These are phyloP conservation scores for Hyphopichia khmerensis DNA, from an alignment of 1,139 yeast genomes.

Conservation along the genomic window DNA sequence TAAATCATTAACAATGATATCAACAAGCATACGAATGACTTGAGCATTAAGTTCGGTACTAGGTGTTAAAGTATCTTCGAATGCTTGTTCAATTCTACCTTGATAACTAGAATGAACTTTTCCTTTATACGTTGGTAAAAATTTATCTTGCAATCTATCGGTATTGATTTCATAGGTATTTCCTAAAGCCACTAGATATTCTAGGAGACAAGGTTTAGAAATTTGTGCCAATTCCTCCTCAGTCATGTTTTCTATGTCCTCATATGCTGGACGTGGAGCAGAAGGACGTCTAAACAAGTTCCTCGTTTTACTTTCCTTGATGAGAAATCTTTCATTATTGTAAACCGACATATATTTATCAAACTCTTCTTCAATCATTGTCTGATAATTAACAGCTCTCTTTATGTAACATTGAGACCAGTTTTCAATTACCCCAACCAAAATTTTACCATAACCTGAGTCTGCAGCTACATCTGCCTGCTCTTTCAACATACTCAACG, in stretches of 20 bases:
- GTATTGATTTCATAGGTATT: slow-evolving; percentile 83
- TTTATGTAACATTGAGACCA: slow-evolving; percentile 62
- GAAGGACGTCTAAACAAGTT: slow-evolving; percentile 43
- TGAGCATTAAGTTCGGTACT: slow-evolving; percentile 74
- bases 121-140: slow-evolving; percentile 61
- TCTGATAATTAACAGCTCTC: slow-evolving; percentile 63
- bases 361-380: slow-evolving; percentile 57
- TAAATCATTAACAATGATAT: slow-evolving; percentile 69
- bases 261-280: slow-evolving; percentile 18
- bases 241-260: slow-evolving; percentile 42
- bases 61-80: slow-evolving; percentile 69
- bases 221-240: slow-evolving; percentile 49
- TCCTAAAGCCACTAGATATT: slow-evolving; percentile 80
- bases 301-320: slow-evolving; percentile 42
- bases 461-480: slow-evolving; percentile 93
- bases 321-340: slow-evolving; percentile 39
- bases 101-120: slow-evolving; percentile 69
- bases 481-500: slow-evolving; percentile 78
- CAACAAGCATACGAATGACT: slow-evolving; percentile 61
- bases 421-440: slow-evolving; percentile 79
- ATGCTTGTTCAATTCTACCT: slow-evolving; percentile 50
- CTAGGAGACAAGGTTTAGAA: slow-evolving; percentile 76
- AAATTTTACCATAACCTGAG: slow-evolving; percentile 77
- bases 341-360: slow-evolving; percentile 44
- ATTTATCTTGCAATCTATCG: slow-evolving; percentile 76